Evolutionary conservation across 108 stramenopile genomes (phyloP).

Genomic region (Discostella stelligeroides): DNA sequence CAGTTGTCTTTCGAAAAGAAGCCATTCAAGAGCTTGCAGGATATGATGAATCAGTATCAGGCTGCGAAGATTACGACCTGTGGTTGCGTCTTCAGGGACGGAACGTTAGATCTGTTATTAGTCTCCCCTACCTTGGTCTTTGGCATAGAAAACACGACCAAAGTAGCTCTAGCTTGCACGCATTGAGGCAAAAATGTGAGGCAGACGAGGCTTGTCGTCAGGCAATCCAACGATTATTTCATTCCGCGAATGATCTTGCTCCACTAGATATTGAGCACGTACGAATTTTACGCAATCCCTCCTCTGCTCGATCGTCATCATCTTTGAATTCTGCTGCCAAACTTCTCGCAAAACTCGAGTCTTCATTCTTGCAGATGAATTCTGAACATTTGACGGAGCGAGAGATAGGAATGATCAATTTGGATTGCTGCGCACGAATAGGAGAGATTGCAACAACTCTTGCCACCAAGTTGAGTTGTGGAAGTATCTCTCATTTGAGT

Average conservation of each 20-base stretch:
- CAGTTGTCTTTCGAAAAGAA: conserved; percentile 39
- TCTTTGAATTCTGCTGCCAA: conserved; percentile 27
- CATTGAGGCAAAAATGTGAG: conserved; percentile 27
- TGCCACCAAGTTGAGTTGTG: conserved; percentile 15
- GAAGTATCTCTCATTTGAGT: neutral
- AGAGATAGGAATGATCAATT: conserved; percentile 33
- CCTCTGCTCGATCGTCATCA: conserved; percentile 9
- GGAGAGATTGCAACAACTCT: conserved; percentile 39
- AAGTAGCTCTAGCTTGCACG: conserved; percentile 12
- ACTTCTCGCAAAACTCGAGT: conserved; percentile 31
- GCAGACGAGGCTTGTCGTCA: conserved; percentile 17
- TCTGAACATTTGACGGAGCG: conserved; percentile 16
- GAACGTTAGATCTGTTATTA: conserved; percentile 28
- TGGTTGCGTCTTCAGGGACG: conserved; percentile 43
- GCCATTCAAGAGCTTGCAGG: conserved; percentile 19
- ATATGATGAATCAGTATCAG: conserved; percentile 26
- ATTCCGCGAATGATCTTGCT: neutral
- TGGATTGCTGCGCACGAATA: conserved; percentile 42
- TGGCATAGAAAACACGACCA: conserved; percentile 51
- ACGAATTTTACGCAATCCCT: conserved; percentile 33
- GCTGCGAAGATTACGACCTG: conserved; percentile 57
- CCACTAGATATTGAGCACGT: conserved; percentile 10
- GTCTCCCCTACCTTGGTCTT: conserved; percentile 40
- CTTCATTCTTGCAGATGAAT: conserved; percentile 21
- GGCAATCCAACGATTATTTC: conserved; percentile 19